Evolutionary conservation across 2,329 filamentous ascomycete genomes (phyloP).

Genomic region (Drechmeria coniospora): DNA sequence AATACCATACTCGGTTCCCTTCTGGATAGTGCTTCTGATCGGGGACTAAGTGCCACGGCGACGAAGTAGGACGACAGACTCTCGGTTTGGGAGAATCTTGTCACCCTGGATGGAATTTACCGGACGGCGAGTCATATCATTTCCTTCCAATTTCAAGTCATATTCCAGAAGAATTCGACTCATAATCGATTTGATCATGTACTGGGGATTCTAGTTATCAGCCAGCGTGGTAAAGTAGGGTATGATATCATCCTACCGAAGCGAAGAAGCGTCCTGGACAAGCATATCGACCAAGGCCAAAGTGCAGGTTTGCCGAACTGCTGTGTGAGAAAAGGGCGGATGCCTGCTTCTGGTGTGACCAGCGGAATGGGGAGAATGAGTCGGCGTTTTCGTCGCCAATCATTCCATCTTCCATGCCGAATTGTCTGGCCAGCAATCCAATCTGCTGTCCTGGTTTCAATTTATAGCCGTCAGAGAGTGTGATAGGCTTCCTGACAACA

Average conservation of each 20-base stretch:
- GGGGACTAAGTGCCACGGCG: not conserved
- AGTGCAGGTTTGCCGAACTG: constrained; percentile 6
- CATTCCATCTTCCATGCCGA: constrained; percentile 3
- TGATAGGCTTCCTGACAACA: constrained; percentile 4
- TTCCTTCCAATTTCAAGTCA: constrained; percentile 4
- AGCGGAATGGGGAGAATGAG: constrained; percentile 3
- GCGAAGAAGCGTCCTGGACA: constrained; percentile 8
- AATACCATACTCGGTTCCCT: too few species aligned
- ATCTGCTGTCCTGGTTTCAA: constrained; percentile 5
- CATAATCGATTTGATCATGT: constrained; percentile 6
- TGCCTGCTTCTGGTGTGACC: constrained; percentile 1
- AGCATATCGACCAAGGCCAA: constrained; percentile 7
- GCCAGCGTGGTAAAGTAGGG: too few species aligned
- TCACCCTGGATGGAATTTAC: constrained; percentile 5
- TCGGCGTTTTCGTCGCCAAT: constrained; percentile 3
- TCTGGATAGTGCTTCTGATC: too few species aligned
- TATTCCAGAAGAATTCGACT: constrained; percentile 6
- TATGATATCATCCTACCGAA: too few species aligned
- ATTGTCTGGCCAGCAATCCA: constrained; percentile 4
- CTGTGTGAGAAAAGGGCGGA: constrained; percentile 5
- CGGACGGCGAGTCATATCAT: constrained; percentile 1
- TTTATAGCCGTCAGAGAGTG: constrained; percentile 5
- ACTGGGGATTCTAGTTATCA: constrained; percentile 1
- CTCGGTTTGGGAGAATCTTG: constrained; percentile 5
- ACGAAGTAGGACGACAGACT: constrained; percentile 4